phyloP scores from a whole-genome alignment of 257 asterid species.

The Orobanche coerulescens region DNA sequence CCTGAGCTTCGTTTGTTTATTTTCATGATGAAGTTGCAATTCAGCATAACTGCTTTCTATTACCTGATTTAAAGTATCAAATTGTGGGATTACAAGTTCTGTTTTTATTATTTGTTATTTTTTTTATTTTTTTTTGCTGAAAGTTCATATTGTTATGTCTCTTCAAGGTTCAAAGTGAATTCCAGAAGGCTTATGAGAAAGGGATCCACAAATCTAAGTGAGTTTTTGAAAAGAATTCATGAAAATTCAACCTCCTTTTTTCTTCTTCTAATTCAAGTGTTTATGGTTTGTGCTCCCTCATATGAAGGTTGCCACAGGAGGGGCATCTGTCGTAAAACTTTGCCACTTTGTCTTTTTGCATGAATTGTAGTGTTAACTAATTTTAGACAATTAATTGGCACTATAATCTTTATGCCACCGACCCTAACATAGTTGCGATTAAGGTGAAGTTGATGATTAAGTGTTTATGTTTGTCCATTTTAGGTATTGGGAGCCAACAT shows the following conservation, averaged over 20 bases:
- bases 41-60: slow-evolving; percentile 1
- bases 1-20: neutral
- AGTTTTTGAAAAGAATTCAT: slow-evolving; percentile 23
- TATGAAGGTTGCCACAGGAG: too few species aligned
- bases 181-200: slow-evolving; percentile 96
- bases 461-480: slow-evolving; percentile 19
- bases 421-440: too few species aligned
- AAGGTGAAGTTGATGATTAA: too few species aligned
- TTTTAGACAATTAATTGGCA: too few species aligned
- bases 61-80: neutral
- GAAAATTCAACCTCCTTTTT: neutral
- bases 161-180: slow-evolving; percentile 87
- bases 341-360: too few species aligned
- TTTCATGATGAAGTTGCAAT: neutral
- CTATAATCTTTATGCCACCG: too few species aligned
- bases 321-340: too few species aligned
- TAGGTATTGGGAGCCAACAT: slow-evolving; percentile 97
- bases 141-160: slow-evolving; percentile 22
- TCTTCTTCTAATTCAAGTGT: slow-evolving; percentile 19
- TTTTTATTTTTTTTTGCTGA: slow-evolving; percentile 17
- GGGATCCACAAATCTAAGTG: slow-evolving; percentile 96
- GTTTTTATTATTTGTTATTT: neutral
- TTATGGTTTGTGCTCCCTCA: too few species aligned
- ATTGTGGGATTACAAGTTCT: neutral
- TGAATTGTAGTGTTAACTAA: too few species aligned